Evolutionary conservation across 78 protist genomes (phyloP).

Genomic region (Dictyostelium brefeldianum): DNA sequence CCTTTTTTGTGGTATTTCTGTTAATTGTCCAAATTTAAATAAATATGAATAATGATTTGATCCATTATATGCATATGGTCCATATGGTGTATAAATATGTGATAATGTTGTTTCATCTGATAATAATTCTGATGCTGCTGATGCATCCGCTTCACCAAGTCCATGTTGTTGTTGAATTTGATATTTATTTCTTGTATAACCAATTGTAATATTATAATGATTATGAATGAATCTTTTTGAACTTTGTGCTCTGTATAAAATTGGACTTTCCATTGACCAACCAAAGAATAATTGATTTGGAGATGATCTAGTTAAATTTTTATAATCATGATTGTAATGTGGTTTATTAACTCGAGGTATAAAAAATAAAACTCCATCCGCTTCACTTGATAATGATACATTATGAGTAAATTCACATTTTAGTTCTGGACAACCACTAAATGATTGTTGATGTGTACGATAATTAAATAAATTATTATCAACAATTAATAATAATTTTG

Average conservation of each 20-base stretch:
- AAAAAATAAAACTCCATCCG: not conserved
- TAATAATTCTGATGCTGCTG: not conserved
- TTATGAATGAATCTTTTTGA: too few species aligned
- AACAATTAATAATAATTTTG: not conserved
- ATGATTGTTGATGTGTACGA: not conserved
- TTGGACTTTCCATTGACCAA: not conserved
- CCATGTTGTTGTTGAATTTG: not conserved
- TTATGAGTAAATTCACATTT: not conserved
- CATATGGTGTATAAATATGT: constrained; percentile 21
- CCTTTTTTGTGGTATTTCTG: not conserved
- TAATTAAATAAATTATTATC: not conserved
- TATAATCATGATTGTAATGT: not conserved
- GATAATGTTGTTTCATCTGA: not conserved
- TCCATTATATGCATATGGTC: not conserved
- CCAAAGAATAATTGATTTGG: not conserved
- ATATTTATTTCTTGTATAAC: not conserved
- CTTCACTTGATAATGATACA: not conserved
- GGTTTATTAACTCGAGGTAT: not conserved
- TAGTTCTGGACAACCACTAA: not conserved
- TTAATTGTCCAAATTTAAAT: not conserved
- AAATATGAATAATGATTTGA: not conserved
- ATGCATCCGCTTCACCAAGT: not conserved
- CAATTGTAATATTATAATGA: not conserved
- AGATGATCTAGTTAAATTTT: not conserved
- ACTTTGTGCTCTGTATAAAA: not conserved